Evolutionary conservation across 768 basidiomycete genomes (phyloP).

Genomic region (Cystofilobasidium ferigula): DNA sequence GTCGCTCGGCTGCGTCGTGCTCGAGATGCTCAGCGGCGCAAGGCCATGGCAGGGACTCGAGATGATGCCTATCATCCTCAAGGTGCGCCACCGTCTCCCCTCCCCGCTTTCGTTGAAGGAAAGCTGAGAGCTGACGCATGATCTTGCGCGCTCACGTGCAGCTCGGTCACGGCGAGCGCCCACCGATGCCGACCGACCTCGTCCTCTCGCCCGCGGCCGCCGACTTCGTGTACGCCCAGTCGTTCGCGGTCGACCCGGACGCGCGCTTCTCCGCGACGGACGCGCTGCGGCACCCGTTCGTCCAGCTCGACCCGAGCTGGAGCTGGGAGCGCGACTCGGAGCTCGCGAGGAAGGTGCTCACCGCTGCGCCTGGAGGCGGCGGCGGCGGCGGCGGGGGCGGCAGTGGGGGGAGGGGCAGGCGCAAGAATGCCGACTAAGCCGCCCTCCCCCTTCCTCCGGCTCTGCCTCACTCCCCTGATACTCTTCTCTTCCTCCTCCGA

Average conservation of each 20-base stretch:
- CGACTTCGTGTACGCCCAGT: slow-evolving; percentile 68
- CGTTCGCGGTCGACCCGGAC: slow-evolving; percentile 79
- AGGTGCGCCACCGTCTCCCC: slow-evolving; percentile 46
- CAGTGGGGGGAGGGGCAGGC: no score
- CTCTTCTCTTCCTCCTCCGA: no score
- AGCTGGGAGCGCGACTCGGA: slow-evolving; percentile 16
- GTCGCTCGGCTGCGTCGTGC: slow-evolving; percentile 87
- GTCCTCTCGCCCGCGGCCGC: slow-evolving; percentile 61
- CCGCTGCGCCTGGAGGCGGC: neutral
- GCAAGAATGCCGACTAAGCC: no score
- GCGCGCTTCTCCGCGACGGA: slow-evolving; percentile 70
- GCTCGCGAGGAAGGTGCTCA: slow-evolving; percentile 19
- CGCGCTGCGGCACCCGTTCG: slow-evolving; percentile 51
- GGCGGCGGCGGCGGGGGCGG: no score
- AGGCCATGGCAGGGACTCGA: slow-evolving; percentile 89
- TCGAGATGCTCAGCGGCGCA: slow-evolving; percentile 98
- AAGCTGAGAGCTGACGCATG: no score
- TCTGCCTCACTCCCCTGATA: no score
- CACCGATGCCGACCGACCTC: slow-evolving; percentile 79
- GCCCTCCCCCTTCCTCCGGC: no score
- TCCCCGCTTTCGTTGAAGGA: neutral
- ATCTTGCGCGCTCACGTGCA: no score
- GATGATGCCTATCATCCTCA: slow-evolving; percentile 83
- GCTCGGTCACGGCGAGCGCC: slow-evolving; percentile 61
- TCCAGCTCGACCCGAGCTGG: slow-evolving; percentile 16